These are phyloP conservation scores for Colletotrichum destructivum DNA, from an alignment of 2,329 filamentous ascomycete species.

Conservation along the genomic window DNA sequence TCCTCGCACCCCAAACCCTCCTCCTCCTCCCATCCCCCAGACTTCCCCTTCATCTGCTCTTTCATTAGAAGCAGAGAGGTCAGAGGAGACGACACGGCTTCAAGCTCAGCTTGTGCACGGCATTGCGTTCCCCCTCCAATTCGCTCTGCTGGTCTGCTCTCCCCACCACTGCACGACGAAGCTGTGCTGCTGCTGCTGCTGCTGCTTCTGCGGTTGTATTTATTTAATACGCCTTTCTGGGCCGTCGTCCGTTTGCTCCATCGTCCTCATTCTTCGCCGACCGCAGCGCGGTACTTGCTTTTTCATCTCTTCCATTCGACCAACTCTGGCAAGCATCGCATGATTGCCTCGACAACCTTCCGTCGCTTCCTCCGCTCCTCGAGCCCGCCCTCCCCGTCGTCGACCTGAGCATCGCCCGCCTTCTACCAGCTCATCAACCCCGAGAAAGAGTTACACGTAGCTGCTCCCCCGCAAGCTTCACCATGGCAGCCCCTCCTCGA, in stretches of 20 bases:
- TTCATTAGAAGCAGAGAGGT: constrained; percentile 44
- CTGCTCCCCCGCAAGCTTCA: constrained; percentile 42
- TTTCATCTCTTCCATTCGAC: constrained; percentile 37
- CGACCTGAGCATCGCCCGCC: constrained; percentile 32
- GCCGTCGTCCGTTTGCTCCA: constrained; percentile 32
- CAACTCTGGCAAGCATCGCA: constrained; percentile 36
- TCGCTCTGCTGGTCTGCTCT: constrained; percentile 25
- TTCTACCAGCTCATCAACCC: constrained; percentile 19
- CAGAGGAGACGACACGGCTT: constrained; percentile 39
- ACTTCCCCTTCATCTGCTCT: constrained; percentile 42
- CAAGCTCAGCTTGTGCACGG: constrained; percentile 24
- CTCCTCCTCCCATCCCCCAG: constrained; percentile 40
- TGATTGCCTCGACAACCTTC: constrained; percentile 36
- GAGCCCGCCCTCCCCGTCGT: constrained; percentile 36
- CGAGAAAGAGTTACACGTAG: constrained; percentile 19
- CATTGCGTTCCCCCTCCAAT: constrained; percentile 27
- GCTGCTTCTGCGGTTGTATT: constrained; percentile 34
- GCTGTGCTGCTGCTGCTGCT: constrained; percentile 28
- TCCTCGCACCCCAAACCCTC: constrained; percentile 38
- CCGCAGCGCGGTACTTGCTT: constrained; percentile 42
- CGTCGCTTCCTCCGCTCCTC: constrained; percentile 40
- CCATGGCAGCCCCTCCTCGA: constrained; percentile 67
- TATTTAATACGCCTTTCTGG: constrained; percentile 40
- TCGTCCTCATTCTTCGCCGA: constrained; percentile 41
- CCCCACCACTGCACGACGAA: constrained; percentile 30